phyloP scores from a whole-genome alignment of 169 alveolate species.

The Plasmodium reichenowi region DNA sequence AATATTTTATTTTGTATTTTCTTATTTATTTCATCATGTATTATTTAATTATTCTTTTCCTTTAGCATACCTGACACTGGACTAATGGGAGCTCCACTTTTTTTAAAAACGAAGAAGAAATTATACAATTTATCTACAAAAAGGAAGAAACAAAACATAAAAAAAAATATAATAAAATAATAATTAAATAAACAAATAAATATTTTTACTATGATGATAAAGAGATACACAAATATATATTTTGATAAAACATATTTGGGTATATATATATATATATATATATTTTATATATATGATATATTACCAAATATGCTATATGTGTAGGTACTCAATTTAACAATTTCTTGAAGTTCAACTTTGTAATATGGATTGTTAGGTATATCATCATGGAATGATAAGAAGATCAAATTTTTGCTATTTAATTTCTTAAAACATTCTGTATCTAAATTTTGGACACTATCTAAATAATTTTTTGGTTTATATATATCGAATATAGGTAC shows the following conservation, averaged over 20 bases:
- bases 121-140: neutral
- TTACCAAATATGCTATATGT: constrained; percentile 48
- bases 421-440: constrained; percentile 13
- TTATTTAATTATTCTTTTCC: too few species aligned
- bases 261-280: constrained; percentile 5
- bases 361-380: constrained; percentile 26
- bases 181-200: neutral
- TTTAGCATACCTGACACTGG: constrained; percentile 4
- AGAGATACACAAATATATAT: neutral
- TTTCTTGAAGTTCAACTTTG: constrained; percentile 5
- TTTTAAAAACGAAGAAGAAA: neutral
- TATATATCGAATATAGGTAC: constrained; percentile 26
- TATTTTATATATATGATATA: neutral
- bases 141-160: neutral
- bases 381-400: constrained; percentile 32
- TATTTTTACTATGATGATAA: neutral
- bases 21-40: neutral
- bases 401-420: constrained; percentile 12
- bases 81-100: neutral
- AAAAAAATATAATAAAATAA: neutral
- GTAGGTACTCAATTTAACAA: constrained; percentile 2
- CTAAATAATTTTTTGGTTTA: constrained; percentile 13
- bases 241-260: neutral
- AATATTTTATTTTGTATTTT: neutral
- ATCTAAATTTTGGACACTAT: neutral